These are phyloP conservation scores for Incumbomyces lentus DNA, from an alignment of 2,329 filamentous ascomycete genomes.

Conservation along the genomic window DNA sequence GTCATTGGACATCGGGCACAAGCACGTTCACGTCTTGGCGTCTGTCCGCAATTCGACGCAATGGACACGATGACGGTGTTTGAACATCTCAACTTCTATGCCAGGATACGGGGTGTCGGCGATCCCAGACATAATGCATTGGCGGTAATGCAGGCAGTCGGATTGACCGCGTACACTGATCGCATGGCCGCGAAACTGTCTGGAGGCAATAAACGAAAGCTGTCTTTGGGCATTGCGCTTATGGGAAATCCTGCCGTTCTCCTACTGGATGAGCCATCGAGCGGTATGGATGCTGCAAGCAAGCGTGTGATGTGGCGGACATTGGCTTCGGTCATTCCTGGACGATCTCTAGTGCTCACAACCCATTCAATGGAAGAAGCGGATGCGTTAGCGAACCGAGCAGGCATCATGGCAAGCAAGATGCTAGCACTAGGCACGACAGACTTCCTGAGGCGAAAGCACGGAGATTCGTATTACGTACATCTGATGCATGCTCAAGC, in stretches of 20 bases:
- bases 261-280: conserved; percentile 79
- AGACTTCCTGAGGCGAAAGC: conserved; percentile 59
- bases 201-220: conserved; percentile 88
- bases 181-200: conserved; percentile 72
- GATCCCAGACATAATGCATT: conserved; percentile 67
- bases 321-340: conserved; percentile 59
- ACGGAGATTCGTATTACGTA: conserved; percentile 69
- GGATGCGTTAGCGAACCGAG: conserved; percentile 71
- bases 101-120: conserved; percentile 65
- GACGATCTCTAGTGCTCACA: conserved; percentile 75
- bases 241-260: conserved; percentile 87
- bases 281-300: conserved; percentile 78
- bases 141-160: conserved; percentile 70
- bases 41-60: conserved; percentile 80
- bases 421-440: conserved; percentile 80
- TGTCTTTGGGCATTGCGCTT: conserved; percentile 77
- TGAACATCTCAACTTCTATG: conserved; percentile 83
- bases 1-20: conserved; percentile 61
- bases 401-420: conserved; percentile 72
- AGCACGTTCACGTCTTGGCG: conserved; percentile 70
- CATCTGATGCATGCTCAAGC: conserved; percentile 69
- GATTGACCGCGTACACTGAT: conserved; percentile 57
- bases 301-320: conserved; percentile 93
- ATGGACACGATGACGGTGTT: conserved; percentile 83
- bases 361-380: conserved; percentile 96